These are phyloP conservation scores for Gryganskiella cystojenkinii DNA, from an alignment of 192 early-diverging fungal species.

Conservation along the genomic window DNA sequence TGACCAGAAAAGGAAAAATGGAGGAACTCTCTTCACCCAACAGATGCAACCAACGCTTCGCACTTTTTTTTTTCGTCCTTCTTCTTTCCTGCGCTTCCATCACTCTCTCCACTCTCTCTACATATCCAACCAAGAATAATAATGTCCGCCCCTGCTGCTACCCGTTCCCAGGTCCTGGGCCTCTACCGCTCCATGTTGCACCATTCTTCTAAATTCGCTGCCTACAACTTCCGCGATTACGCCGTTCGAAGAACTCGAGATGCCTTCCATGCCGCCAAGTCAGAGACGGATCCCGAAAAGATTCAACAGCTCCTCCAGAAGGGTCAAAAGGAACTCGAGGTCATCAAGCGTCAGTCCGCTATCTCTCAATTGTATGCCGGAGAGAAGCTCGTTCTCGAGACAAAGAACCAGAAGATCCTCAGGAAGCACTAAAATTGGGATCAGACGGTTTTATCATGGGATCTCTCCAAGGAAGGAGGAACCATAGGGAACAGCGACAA, in stretches of 20 bases:
- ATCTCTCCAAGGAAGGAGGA: no score
- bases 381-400: slow-evolving; percentile 79
- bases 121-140: neutral
- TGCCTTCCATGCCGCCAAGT: slow-evolving; percentile 75
- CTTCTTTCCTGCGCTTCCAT: neutral
- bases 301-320: slow-evolving; percentile 66
- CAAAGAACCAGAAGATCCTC: slow-evolving; percentile 26
- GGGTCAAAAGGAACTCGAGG: slow-evolving; percentile 73
- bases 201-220: slow-evolving; percentile 75
- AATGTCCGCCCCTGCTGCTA: slow-evolving; percentile 27
- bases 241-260: slow-evolving; percentile 83
- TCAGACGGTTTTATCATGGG: no score
- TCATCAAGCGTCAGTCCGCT: slow-evolving; percentile 80
- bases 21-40: no score
- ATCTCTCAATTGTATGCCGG: slow-evolving; percentile 80
- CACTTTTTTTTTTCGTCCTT: neutral
- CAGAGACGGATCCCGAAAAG: slow-evolving; percentile 63
- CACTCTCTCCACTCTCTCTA: neutral
- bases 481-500: no score
- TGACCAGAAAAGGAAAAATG: neutral
- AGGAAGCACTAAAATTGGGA: slow-evolving; percentile 40
- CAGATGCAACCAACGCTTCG: neutral
- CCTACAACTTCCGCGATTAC: slow-evolving; percentile 93
- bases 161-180: slow-evolving; percentile 69
- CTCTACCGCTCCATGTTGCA: slow-evolving; percentile 85